Evolutionary conservation across 306 rosid species (phyloP), one percentile per base, ranked within the genome.

Genomic region (Acacia confusa): DNA sequence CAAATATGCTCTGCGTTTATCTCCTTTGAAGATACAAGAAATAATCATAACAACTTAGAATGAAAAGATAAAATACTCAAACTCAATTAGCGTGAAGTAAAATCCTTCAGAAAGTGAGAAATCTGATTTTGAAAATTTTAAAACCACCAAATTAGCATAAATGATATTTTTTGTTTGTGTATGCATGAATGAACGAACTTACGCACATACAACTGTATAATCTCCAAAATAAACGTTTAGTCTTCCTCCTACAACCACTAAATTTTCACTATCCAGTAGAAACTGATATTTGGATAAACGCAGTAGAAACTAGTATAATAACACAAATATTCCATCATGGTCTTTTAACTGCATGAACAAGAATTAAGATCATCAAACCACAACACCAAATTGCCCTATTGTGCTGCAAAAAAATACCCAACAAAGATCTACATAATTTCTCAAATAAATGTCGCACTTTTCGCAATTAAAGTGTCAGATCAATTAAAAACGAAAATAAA

Each of bases 401-500:
- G 76, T 45, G 57, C 75, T 40, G 66, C n/a, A 20, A 73, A 61
- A 36, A 36, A 36, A 36, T 77, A 77, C 73, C 60, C 60, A 52
- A 47, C 15, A 81, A 60, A 78, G 19, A 73, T 76, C 67, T 82
- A 80, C 86, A 63, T 3, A 82, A 73, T 80, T 81, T 87, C 92
- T 84, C 92, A 79, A 82, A 63, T 36, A 81, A 76, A 91, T 79
- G 76, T 87, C 91, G 86, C 94, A 90, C 55, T 86, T 88, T 76
- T 83, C 88, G 78, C 91, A 68, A 83, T 68, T 41, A 44, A 57
- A 30, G 70, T 43, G 82, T 24, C 16, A 43, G 67, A 80, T 65
- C 47, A 72, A 25, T 43, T 28, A 60, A 48, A 75, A 72, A 40
- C n/a, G 3, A 50, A 7, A 55, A 8, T 0, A 72, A 48, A 27